Base-by-base conservation (phyloP, 208 protist species). In the Novymonas esmeraldas region DNA sequence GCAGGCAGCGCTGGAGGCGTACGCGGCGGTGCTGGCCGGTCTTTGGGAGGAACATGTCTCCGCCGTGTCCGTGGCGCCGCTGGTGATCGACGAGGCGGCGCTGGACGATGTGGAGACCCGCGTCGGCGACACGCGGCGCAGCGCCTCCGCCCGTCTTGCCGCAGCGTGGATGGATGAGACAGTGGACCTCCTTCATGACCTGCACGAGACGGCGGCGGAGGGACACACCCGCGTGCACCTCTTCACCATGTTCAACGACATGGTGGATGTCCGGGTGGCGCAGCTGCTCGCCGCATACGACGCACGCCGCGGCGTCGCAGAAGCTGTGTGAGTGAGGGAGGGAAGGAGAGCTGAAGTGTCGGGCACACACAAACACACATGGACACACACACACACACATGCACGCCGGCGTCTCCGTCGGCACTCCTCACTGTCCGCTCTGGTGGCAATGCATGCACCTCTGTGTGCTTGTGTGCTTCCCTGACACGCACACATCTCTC, bases 171-270 rank as follows among this genome's bases (percentile, higher is more conserved):
- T 73, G 39, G 31, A 31, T 9, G 59, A 73, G 31, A 73, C 68
- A 22, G 59, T 66, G 1, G 68, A 73, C 33, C 24, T 73, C 22
- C 41, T 73, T 1, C 45, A 41, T 26, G 59, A 54, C 2, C 31
- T 73, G 24, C 48, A 36, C 2, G 10, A 26, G 24, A n/a, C n/a
- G n/a, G n/a, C n/a, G n/a, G n/a, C n/a, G n/a, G 34, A 5, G 3
- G 50, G 36, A 31, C 33, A 73, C 3, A 48, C 42, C 1, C 68
- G 24, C 34, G 49, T 73, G 46, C 68, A 65, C 22, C 44, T 73
- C 39, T 73, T 73, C 44, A 67, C 60, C 0, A 66, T 73, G 68
- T 65, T 59, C 33, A 65, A 73, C 44, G 68, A 66, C 31, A 6
- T 45, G 31, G 68, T 62, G 22, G 68, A 67, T 62, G 51, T 44